Percentiles rank a stretch among this genome's conserved stretches.
Evolutionary conservation across 2,329 filamentous ascomycete species (phyloP).

Genomic region (Apiospora kogelbergensis): DNA sequence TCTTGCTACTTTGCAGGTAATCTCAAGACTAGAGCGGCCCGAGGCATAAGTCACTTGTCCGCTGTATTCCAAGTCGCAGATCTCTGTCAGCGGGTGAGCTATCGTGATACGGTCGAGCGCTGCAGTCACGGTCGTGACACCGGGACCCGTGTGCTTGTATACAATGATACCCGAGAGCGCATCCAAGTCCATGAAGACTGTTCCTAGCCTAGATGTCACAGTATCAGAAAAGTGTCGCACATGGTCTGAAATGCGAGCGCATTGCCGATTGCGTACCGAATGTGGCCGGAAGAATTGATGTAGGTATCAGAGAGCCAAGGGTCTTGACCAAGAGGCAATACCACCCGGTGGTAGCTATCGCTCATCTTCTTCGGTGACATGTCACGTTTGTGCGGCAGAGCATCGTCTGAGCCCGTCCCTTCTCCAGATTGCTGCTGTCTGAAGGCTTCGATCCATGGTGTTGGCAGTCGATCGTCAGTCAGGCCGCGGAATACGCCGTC

Average conservation of each 20-base stretch:
- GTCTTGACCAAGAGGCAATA: constrained; percentile 70
- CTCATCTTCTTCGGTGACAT: constrained; percentile 67
- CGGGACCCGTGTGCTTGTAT: constrained; percentile 64
- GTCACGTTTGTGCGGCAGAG: constrained; percentile 45
- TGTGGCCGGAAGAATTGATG: constrained; percentile 73
- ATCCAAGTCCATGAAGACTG: constrained; percentile 78
- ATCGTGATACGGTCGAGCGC: constrained; percentile 54
- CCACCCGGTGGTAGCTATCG: constrained; percentile 68
- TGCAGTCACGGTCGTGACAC: constrained; percentile 51
- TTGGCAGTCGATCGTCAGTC: constrained; percentile 37
- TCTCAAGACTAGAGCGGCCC: constrained; percentile 71
- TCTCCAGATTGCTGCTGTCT: constrained; percentile 49
- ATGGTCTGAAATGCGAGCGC: constrained; percentile 35
- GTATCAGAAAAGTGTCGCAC: not conserved
- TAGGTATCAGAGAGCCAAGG: constrained; percentile 78
- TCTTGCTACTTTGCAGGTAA: constrained; percentile 72
- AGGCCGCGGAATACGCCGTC: constrained; percentile 39
- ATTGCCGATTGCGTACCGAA: constrained; percentile 48
- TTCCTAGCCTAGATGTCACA: constrained; percentile 55
- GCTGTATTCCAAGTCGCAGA: constrained; percentile 75
- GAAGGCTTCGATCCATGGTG: constrained; percentile 70
- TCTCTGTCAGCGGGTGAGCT: constrained; percentile 70
- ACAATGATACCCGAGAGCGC: constrained; percentile 75
- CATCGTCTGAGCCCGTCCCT: constrained; percentile 23
- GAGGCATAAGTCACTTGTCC: constrained; percentile 65